Evolutionary conservation across 345 rosid species (phyloP), one percentile per base, ranked within the genome.

Genomic region (Arabidopsis thaliana): DNA sequence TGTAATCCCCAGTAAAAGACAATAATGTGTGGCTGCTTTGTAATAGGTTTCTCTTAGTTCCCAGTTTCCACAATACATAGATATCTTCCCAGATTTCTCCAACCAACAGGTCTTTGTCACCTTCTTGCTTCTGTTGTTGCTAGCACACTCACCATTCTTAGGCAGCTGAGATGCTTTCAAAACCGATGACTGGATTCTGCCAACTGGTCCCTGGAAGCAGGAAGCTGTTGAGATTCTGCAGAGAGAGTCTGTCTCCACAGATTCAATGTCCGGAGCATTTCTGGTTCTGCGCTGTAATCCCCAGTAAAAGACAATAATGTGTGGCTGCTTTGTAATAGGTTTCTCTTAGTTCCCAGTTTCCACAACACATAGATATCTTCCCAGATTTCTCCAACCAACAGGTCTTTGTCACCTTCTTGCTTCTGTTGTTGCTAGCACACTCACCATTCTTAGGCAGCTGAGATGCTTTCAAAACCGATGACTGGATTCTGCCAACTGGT

Each of bases 401-500:
- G 55, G 83, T 78, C 78, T 60, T 81, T 20, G 62, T 57, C 67
- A 63, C 69, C 74, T 84, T 82, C 71, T 67, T 70, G 66, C 62
- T 82, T 66, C 37, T 73, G 30, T 66, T 58, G 36, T 75, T 73
- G 34, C 74, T 68, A 32, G 53, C 73, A 25, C 40, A 45, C 63
- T 58, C 73, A 66, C 65, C 75, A 59, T 67, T 66, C 78, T 72
- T 74, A 32, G 80, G 76, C 33, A 85, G 75, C 53, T 82, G 79
- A 61, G 86, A 83, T 1, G 79, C 83, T 59, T 73, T 76, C 76
- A 85, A 76, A 8, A 85, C 65, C n/a, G 84, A 82, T 65, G 85
- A 69, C 46, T 74, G 73, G 77, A 85, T 65, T 65, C 52, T 70
- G 30, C 85, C 83, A 2, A 46, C 51, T 58, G 77, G 28, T 9